Evolutionary conservation across 148 eudicot species (phyloP).

Genomic region (Chenopodium album): DNA sequence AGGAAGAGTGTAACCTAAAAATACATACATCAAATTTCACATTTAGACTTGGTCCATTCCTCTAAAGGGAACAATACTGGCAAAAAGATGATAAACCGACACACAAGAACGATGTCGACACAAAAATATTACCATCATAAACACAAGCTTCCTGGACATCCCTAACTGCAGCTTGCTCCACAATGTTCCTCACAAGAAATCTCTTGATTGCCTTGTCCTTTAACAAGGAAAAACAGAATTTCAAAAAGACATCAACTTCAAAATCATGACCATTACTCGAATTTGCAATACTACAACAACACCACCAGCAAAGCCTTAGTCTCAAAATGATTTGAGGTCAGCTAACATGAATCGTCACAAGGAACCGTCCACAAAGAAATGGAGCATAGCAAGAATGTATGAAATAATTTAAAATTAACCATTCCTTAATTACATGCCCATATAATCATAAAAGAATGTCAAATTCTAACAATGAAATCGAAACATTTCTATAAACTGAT

Average conservation of each 20-base stretch:
- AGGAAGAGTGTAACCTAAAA: conserved; percentile 41
- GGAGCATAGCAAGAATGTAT: too few species aligned
- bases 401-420: too few species aligned
- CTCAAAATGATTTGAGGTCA: too few species aligned
- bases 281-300: too few species aligned
- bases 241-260: background rate
- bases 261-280: background rate
- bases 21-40: background rate
- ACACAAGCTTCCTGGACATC: conserved; percentile 57
- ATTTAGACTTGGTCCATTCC: background rate
- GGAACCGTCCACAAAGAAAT: too few species aligned
- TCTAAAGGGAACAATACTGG: background rate
- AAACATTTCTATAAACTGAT: too few species aligned
- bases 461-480: background rate
- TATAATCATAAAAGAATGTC: background rate
- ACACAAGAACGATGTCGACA: background rate
- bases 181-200: conserved; percentile 51
- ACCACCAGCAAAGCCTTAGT: too few species aligned
- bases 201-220: conserved; percentile 53
- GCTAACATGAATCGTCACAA: too few species aligned
- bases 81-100: background rate
- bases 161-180: conserved; percentile 52
- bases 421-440: background rate
- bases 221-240: background rate
- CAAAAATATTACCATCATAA: conserved; percentile 29